Evolutionary conservation across 345 rosid species (phyloP), one percentile per base, ranked within the genome.

Genomic region (Fremontodendron californicum): DNA sequence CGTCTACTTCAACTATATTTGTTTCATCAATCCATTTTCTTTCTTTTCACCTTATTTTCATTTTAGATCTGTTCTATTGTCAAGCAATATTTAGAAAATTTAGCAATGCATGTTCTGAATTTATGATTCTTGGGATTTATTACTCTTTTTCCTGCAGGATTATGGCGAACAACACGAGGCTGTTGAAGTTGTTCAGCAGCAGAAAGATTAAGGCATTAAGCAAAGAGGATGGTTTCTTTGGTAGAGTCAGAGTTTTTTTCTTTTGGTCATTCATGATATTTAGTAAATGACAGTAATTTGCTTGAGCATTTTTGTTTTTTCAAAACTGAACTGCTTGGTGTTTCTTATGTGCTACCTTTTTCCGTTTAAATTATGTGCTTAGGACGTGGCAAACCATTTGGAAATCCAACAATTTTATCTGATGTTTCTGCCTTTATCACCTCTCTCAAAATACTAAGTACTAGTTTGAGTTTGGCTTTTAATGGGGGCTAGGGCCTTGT

Each of bases 151-250:
- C 42, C 42, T 70, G 58, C 58, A 70, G 74, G 74, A 70, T 70
- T 46, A 46, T 5, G 74, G 74, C 0, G 74, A 70, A 29, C 74
- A 70, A 18, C 74, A 70, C 0, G 58, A 70, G 40, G 74, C 42
- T 46, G 74, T 48, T 2, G 74, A 70, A 3, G 58, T 29, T 48
- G 40, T 46, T 70, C 58, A 70, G 58, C 58, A 70, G 74, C 74
- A 48, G 25, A 46, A 70, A 16, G 58, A 70, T 46, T 46, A n/a
- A n/a, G n/a, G n/a, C n/a, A n/a, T n/a, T n/a, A 25, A 29, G 27
- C 2, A 31, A 43, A 45, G 39, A 27, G 13, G 15, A 27, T 27
- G 73, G 25, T 69, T 69, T 69, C 55, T 23, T 7, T 25, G 12
- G 13, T 69, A 69, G 73, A 45, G 25, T 4, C 21, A 25, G 35